Evolutionary conservation across 345 rosid species (phyloP).

Genomic region (Bretschneidera sinensis): DNA sequence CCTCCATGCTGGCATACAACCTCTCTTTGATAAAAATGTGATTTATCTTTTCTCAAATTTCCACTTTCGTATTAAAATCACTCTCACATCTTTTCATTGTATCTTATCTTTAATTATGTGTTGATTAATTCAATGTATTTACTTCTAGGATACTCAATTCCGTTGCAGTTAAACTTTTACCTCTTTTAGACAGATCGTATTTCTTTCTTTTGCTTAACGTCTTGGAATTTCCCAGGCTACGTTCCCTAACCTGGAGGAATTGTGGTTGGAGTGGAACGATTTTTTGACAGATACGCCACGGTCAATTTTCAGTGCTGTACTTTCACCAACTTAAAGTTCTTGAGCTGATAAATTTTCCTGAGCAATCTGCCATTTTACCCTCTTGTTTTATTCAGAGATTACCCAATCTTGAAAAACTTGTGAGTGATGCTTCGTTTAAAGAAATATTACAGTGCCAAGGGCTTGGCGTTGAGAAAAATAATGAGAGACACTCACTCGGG

Average conservation of each 20-base stretch:
- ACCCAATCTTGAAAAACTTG: constrained; percentile 4
- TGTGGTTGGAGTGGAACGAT: background rate
- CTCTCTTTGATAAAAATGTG: too few species aligned
- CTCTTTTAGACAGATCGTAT: too few species aligned
- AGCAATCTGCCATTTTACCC: background rate
- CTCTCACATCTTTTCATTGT: too few species aligned
- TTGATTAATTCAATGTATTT: too few species aligned
- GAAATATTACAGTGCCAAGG: constrained; percentile 5
- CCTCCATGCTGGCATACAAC: too few species aligned
- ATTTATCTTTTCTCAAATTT: too few species aligned
- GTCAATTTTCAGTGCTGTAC: constrained; percentile 2
- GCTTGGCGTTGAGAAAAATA: background rate
- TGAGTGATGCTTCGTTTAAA: constrained; percentile 8
- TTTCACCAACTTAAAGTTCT: constrained; percentile 3
- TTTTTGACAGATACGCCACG: constrained; percentile 7
- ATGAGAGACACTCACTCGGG: background rate
- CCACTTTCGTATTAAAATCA: too few species aligned
- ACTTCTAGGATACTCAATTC: too few species aligned
- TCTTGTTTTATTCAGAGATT: background rate
- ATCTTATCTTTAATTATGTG: too few species aligned
- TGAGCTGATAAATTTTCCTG: background rate
- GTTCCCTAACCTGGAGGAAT: constrained; percentile 6
- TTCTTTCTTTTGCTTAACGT: background rate
- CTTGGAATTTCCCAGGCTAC: background rate
- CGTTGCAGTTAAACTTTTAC: too few species aligned